phyloP scores from a whole-genome alignment of 2,329 filamentous ascomycete species.

The Myriosclerotinia scirpicola region DNA sequence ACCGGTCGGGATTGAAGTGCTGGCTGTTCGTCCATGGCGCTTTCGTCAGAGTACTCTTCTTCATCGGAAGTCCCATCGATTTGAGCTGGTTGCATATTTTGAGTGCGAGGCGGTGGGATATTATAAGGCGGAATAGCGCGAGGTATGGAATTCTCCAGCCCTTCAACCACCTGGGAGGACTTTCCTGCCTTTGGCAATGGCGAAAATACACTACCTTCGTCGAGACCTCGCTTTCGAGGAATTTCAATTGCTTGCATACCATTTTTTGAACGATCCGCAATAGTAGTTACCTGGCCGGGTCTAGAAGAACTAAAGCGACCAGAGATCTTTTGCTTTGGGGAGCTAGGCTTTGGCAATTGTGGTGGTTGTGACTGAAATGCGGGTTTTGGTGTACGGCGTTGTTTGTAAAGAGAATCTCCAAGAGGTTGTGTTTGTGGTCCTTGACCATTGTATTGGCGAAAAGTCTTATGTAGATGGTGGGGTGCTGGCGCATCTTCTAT shows the following conservation, averaged over 20 bases:
- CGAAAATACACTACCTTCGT: slow-evolving; percentile 9
- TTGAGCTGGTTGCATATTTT: neutral
- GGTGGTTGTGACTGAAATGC: neutral
- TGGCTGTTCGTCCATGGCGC: neutral
- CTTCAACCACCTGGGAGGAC: slow-evolving; percentile 7
- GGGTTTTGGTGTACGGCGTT: slow-evolving; percentile 12
- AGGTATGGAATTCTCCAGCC: slow-evolving; percentile 1
- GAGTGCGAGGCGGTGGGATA: slow-evolving; percentile 4
- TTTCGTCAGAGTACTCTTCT: slow-evolving; percentile 10
- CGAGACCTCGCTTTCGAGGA: slow-evolving; percentile 12
- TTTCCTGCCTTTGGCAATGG: slow-evolving; percentile 4
- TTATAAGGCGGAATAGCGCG: neutral
- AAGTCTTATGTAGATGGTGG: neutral
- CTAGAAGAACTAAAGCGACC: slow-evolving; percentile 16
- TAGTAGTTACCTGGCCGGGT: neutral
- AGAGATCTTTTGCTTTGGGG: slow-evolving; percentile 3
- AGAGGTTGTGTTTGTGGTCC: slow-evolving; percentile 3
- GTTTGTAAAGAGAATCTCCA: slow-evolving; percentile 1
- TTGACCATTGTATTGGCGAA: slow-evolving; percentile 1
- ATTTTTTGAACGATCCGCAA: slow-evolving; percentile 8
- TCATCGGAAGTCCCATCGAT: slow-evolving; percentile 10
- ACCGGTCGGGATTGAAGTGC: slow-evolving; percentile 19
- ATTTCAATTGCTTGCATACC: slow-evolving; percentile 1
- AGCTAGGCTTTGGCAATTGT: neutral
- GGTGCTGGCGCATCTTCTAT: neutral